Evolutionary conservation across 2,329 filamentous ascomycete species (phyloP), one percentile per base, ranked within the genome.

Genomic region (Mycocentrospora acerina): DNA sequence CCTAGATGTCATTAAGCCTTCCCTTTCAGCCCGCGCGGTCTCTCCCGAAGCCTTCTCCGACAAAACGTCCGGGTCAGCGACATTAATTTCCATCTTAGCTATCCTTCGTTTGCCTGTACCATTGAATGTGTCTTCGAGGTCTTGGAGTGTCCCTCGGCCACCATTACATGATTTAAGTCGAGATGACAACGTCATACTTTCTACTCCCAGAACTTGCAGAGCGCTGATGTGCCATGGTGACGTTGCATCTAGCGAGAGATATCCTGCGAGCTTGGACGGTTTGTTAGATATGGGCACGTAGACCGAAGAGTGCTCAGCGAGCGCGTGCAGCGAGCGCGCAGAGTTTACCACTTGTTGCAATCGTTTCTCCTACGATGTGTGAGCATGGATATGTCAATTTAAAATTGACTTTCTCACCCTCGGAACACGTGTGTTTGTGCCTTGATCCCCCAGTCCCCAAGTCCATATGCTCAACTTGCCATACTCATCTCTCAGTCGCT

Each of bases 391-490:
- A 17, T 7, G 26, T n/a, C 18, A 11, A 4, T 3, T 13, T 7
- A 9, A 10, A 2, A 24, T 7, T 8, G 3, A 30, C 24, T n/a
- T 37, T 76, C 70, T 29, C 72, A 77, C 32, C 67, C 71, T 27
- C 76, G 58, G 46, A 2, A 55, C 44, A 4, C 46, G 22, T 25
- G 39, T 46, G 13, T 62, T 60, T 15, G 50, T 57, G 10, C 60
- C 62, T 42, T 65, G 71, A 39, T 85, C 82, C 64, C 94, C 86
- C 15, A 90, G 64, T 0, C 86, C 90, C 85, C 90, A 97, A 10
- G 90, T 79, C 86, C 89, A 94, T 22, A 96, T 80, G 34, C 82
- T 82, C 24, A 83, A 80, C 71, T 96, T 97, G 13, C 89, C 88
- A 63, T 90, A 91, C 64, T 98, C 93, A 61, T 98, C 93, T 45